These are phyloP conservation scores for Mycena rebaudengoi DNA, from an alignment of 768 basidiomycete species.

Conservation along the genomic window DNA sequence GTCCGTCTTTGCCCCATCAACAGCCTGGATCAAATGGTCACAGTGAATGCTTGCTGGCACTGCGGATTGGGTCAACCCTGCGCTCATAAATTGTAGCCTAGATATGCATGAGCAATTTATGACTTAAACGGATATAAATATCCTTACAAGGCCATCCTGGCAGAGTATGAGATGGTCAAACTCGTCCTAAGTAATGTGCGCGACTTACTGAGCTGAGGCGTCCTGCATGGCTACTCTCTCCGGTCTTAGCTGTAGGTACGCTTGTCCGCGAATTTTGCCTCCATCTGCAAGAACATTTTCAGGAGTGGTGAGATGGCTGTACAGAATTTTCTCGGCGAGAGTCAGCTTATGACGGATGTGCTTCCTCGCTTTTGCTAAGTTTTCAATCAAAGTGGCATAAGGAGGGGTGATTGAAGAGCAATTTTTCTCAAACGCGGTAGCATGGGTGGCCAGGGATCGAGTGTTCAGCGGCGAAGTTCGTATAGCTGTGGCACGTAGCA, in stretches of 20 bases:
- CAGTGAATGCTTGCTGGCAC: slow-evolving; percentile 96
- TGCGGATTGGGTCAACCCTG: slow-evolving; percentile 82
- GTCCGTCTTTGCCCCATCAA: slow-evolving; percentile 87
- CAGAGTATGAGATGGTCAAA: slow-evolving; percentile 13
- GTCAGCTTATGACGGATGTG: slow-evolving; percentile 85
- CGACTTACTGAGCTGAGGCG: slow-evolving; percentile 84
- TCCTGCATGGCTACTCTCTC: slow-evolving; percentile 99
- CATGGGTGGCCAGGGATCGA: slow-evolving; percentile 48
- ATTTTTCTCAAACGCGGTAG: slow-evolving; percentile 48
- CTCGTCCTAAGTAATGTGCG: not conserved
- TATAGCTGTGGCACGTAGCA: slow-evolving; percentile 6
- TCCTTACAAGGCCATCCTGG: slow-evolving; percentile 89
- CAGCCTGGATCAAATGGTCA: slow-evolving; percentile 96
- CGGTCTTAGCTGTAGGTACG: slow-evolving; percentile 89
- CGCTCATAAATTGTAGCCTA: slow-evolving; percentile 99
- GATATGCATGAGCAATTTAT: no score
- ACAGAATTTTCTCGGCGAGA: slow-evolving; percentile 97
- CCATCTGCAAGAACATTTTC: slow-evolving; percentile 71
- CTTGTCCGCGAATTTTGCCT: slow-evolving; percentile 81
- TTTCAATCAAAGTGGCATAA: slow-evolving; percentile 74
- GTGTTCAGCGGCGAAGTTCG: not conserved
- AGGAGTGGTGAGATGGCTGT: slow-evolving; percentile 88
- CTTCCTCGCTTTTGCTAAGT: slow-evolving; percentile 72
- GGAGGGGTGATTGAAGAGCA: slow-evolving; percentile 83
- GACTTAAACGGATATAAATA: no score